Base-by-base conservation (phyloP, 1,284 basidiomycete species). In the Cryptococcus wingfieldii region DNA sequence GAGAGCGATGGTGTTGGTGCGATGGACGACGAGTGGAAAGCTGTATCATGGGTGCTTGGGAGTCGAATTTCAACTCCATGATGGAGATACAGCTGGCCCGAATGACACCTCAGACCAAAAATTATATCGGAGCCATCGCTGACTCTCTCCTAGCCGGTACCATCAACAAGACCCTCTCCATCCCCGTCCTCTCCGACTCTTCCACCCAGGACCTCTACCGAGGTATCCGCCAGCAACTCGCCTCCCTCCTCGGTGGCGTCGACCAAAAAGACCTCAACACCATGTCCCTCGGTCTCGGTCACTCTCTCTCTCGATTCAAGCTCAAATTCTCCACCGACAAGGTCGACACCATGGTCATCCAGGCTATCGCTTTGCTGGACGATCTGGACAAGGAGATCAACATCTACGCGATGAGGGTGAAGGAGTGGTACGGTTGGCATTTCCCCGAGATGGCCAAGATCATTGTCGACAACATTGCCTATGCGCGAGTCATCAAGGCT, bases 341-440 rank as follows among this genome's bases (percentile, higher is more conserved):
- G 79, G 94, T 98, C 49, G 95, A 98, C 77, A 97, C 93, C 23
- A 98, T 98, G 96, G 89, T 98, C 59, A 89, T 98, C 37, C 96
- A 98, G 79, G 95, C 95, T 14, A 97, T 98, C 71, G 95, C 93
- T n/a, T 81, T 98, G 25, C 83, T 98, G 55, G 95, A 98, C 71
- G 95, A 98, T 75, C 82, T 98, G 39, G 95, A 98, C 86, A 98
- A 98, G 80, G 95, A 98, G 80, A 91, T 98, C 77, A 98, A 98
- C 81, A 97, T 98, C 58, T 98, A 98, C 74, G 86, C 93, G 19
- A 98, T 98, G 95, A 85, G 95, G 72, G 91, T 96, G 55, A 98
- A 98, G 90, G 95, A 98, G 83, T 98, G 95, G 95, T 98, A 98
- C 72, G 95, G 95, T 25, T 98, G 95, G 95, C 95, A 98, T 81